These are phyloP conservation scores for Alternaria sp. DNA, from an alignment of 2,329 filamentous ascomycete genomes.

Conservation along the genomic window DNA sequence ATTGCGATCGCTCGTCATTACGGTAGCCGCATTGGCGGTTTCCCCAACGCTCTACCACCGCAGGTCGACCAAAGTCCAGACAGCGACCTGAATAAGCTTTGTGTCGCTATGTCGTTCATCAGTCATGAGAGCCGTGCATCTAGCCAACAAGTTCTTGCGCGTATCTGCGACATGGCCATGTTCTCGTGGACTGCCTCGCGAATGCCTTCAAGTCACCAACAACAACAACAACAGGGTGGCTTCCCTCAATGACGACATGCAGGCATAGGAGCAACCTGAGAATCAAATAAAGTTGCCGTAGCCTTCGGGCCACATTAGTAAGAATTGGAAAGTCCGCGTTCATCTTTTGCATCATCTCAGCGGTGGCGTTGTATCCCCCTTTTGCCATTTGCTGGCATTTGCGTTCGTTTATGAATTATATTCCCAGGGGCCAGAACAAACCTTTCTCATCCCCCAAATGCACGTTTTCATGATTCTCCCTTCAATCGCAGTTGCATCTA, in stretches of 20 bases:
- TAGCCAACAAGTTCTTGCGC: conserved; percentile 56
- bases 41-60: conserved; percentile 49
- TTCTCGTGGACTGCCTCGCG: conserved; percentile 50
- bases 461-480: neutral
- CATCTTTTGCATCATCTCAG: conserved; percentile 7
- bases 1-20: conserved; percentile 81
- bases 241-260: conserved; percentile 5
- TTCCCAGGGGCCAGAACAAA: neutral
- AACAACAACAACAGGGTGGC: neutral
- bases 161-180: conserved; percentile 58
- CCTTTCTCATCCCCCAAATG: neutral
- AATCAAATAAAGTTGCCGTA: neutral
- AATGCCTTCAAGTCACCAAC: conserved; percentile 10
- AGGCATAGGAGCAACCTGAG: neutral
- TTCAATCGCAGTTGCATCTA: neutral
- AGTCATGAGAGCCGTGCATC: conserved; percentile 54
- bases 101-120: conserved; percentile 57
- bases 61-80: conserved; percentile 38
- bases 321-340: conserved; percentile 2
- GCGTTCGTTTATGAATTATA: conserved; percentile 10
- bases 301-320: neutral
- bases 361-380: conserved; percentile 6
- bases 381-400: neutral
- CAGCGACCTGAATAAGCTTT: conserved; percentile 52
- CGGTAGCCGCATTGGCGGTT: conserved; percentile 63